These are phyloP conservation scores for Scutellaria baicalensis DNA, from an alignment of 257 asterid species.

Conservation along the genomic window DNA sequence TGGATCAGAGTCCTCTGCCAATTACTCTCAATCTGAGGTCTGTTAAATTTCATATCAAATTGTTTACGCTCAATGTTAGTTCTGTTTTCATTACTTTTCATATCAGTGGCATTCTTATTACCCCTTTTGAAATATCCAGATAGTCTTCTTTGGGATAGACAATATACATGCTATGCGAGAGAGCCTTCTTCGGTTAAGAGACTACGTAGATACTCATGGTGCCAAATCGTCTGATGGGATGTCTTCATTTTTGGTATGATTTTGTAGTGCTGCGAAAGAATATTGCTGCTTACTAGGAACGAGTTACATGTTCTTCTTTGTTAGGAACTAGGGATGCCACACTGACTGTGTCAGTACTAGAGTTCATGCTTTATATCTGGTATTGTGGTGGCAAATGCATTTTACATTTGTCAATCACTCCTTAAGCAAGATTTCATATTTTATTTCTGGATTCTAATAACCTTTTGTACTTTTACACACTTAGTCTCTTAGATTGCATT, in stretches of 20 bases:
- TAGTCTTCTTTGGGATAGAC: slow-evolving; percentile 96
- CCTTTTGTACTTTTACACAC: neutral
- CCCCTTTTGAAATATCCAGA: slow-evolving; percentile 34
- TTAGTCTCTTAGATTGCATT: neutral
- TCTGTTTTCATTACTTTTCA: neutral
- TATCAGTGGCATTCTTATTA: slow-evolving; percentile 2
- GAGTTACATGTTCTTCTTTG: neutral
- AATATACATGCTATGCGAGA: slow-evolving; percentile 98
- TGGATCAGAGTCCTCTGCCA: slow-evolving; percentile 98
- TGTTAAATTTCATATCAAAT: slow-evolving; percentile 20
- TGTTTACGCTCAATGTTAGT: slow-evolving; percentile 7
- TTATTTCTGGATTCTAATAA: neutral
- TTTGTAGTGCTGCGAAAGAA: slow-evolving; percentile 4
- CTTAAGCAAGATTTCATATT: neutral
- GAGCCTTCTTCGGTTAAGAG: slow-evolving; percentile 85
- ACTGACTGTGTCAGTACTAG: neutral
- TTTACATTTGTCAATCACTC: neutral
- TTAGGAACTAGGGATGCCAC: neutral
- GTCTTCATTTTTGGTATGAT: slow-evolving; percentile 87
- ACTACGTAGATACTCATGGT: slow-evolving; percentile 94
- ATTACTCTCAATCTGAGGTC: slow-evolving; percentile 94
- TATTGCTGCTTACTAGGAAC: neutral
- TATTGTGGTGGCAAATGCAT: neutral
- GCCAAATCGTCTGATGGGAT: slow-evolving; percentile 90
- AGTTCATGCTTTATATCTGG: neutral